A percentile compares a stretch with the other conserved stretches of the same genome.
Conservation (phyloP, 75 land plant genomes). For the Cupressus sempervirens region DNA sequence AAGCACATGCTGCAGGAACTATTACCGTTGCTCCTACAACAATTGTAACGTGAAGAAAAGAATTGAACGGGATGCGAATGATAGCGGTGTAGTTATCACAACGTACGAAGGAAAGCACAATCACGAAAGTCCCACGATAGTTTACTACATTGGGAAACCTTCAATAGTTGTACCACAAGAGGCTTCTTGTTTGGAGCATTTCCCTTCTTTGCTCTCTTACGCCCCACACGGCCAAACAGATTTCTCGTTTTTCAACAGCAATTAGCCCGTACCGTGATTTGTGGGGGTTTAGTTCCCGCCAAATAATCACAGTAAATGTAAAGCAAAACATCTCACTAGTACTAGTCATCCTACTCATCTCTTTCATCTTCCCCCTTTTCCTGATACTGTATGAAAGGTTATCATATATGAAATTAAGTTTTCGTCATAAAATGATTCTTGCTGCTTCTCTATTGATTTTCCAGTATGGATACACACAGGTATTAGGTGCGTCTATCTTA, state of each 20-base stretch:
- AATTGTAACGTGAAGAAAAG: conserved; percentile 63
- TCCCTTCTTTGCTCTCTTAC: neutral
- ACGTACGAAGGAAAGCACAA: conserved; percentile 73
- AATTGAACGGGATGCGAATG: conserved; percentile 49
- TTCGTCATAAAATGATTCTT: too few species aligned
- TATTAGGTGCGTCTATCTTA: too few species aligned
- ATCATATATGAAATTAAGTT: too few species aligned
- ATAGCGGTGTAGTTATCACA: conserved; percentile 53
- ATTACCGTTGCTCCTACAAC: conserved; percentile 45
- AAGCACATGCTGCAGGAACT: conserved; percentile 37
- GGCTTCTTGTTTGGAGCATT: neutral
- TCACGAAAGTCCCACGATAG: conserved; percentile 35
- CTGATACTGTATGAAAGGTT: too few species aligned
- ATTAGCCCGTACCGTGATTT: too few species aligned
- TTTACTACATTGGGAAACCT: conserved; percentile 9
- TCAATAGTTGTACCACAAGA: neutral
- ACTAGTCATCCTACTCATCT: too few species aligned
- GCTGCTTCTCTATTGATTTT: too few species aligned
- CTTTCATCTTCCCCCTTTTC: too few species aligned
- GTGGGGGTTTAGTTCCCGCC: neutral
- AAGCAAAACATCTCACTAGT: too few species aligned
- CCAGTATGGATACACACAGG: too few species aligned
- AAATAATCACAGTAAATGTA: neutral
- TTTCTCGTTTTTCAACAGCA: neutral
- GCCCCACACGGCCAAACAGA: neutral